Conservation (phyloP, 1,139 yeast species). For the Debaryomyces singareniensis region DNA sequence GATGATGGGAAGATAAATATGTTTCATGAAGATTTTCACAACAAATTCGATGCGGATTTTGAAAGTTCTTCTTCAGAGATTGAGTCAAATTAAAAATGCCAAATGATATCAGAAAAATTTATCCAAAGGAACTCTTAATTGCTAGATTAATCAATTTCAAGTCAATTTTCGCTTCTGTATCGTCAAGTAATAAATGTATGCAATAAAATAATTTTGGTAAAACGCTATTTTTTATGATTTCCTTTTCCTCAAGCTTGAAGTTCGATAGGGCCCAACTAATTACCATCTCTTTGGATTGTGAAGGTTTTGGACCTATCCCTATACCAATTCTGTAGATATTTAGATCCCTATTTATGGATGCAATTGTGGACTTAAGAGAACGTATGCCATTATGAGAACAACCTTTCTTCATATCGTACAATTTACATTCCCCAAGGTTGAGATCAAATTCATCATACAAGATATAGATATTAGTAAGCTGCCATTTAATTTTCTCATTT, state of each 20-base stretch:
- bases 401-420: constrained; percentile 24
- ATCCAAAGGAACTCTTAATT: no score
- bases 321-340: constrained; percentile 28
- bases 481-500: constrained; percentile 13
- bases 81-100: no score
- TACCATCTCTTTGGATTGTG: constrained; percentile 29
- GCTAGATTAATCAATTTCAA: no score
- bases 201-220: no score
- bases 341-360: constrained; percentile 4
- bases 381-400: constrained; percentile 40
- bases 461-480: constrained; percentile 16
- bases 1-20: background rate
- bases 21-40: no score
- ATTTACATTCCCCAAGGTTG: constrained; percentile 21
- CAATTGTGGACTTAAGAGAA: constrained; percentile 13
- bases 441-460: constrained; percentile 38
- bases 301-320: constrained; percentile 44
- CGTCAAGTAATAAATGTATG: no score
- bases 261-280: constrained; percentile 34
- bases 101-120: no score
- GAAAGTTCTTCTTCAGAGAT: no score
- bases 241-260: constrained; percentile 16
- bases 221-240: constrained; percentile 10
- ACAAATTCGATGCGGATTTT: no score
- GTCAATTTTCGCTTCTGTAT: no score